These are phyloP conservation scores for Chaetomiaceae sp. DNA, from an alignment of 2,329 filamentous ascomycete genomes.

Conservation along the genomic window DNA sequence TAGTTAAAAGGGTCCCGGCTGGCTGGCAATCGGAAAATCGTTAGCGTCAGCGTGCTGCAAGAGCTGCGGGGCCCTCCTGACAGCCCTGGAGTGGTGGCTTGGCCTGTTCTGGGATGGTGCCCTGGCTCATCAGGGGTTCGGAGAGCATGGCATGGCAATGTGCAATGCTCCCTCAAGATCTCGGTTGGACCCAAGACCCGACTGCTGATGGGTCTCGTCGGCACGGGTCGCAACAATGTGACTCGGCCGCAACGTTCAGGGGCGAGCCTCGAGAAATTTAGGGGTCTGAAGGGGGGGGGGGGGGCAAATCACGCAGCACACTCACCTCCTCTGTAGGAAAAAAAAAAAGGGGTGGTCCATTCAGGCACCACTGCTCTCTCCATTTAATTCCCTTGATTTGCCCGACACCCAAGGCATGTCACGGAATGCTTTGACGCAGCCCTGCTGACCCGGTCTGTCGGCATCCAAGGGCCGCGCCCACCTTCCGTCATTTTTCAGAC, in stretches of 20 bases:
- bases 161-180: conserved; percentile 10
- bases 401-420: no score
- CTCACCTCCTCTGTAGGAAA: neutral
- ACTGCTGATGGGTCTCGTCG: neutral
- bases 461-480: neutral
- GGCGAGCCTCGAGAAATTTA: neutral
- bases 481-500: neutral
- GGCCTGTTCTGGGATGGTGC: conserved; percentile 14
- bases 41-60: conserved; percentile 9
- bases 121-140: conserved; percentile 7
- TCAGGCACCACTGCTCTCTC: neutral
- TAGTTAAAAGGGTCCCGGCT: neutral
- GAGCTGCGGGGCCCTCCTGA: conserved; percentile 15
- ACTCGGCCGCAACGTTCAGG: neutral
- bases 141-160: conserved; percentile 5
- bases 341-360: neutral
- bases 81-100: conserved; percentile 3
- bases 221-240: conserved; percentile 13
- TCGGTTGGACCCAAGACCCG: neutral
- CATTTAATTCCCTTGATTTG: no score
- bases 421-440: neutral
- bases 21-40: neutral
- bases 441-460: conserved; percentile 3
- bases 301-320: neutral
- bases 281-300: no score